Conservation (phyloP, 2,329 filamentous ascomycete species). For the Fusarium oligoseptatum region DNA sequence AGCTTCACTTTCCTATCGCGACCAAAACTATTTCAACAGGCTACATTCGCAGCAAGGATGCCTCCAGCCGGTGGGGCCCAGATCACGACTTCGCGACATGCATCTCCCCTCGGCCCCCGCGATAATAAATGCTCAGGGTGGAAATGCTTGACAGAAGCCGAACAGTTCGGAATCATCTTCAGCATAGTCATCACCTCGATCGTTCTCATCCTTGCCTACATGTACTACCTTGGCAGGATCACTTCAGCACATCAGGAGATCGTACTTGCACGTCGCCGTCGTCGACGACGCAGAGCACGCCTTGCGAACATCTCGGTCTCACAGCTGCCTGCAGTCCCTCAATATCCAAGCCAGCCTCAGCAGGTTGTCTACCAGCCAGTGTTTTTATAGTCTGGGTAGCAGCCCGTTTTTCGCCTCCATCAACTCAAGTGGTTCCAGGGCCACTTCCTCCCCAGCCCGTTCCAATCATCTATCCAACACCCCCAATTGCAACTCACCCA, state of each 20-base stretch:
- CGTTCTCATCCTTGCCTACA: conserved; percentile 48
- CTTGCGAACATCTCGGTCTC: conserved; percentile 14
- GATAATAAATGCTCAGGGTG: conserved; percentile 50
- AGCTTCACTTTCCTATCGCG: neutral
- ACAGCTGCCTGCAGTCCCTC: conserved; percentile 35
- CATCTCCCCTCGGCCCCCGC: neutral
- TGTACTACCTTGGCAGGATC: conserved; percentile 53
- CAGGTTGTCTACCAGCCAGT: conserved; percentile 36
- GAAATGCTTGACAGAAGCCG: conserved; percentile 54
- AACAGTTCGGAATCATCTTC: conserved; percentile 57
- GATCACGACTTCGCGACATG: neutral
- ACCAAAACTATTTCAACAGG: neutral
- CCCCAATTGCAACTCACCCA: neutral
- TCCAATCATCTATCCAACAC: conserved; percentile 6
- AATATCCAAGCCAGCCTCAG: conserved; percentile 12
- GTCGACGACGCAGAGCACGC: conserved; percentile 11
- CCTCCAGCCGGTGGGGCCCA: neutral
- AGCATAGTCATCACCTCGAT: conserved; percentile 49
- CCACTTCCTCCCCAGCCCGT: conserved; percentile 15
- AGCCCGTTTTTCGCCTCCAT: neutral
- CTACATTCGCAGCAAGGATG: neutral
- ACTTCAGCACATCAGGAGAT: conserved; percentile 32
- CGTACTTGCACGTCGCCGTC: conserved; percentile 14
- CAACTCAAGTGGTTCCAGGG: conserved; percentile 1
- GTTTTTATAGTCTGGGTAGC: conserved; percentile 21